A percentile compares a stretch with the other conserved stretches of the same genome.
phyloP scores from a whole-genome alignment of 83 land plant species.

The Isoetes engelmannii region DNA sequence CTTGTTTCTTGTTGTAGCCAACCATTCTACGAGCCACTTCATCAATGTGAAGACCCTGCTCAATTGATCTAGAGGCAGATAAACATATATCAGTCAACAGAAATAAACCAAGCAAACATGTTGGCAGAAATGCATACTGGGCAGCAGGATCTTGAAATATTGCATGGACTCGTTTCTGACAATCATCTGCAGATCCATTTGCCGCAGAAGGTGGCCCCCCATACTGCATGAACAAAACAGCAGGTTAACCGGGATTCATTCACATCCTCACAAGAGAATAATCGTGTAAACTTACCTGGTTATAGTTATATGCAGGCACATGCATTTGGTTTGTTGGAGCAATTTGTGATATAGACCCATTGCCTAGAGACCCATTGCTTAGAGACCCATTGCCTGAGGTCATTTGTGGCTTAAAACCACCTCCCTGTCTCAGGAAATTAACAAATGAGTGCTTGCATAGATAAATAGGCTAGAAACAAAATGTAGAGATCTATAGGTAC shows the following conservation, averaged over 20 bases:
- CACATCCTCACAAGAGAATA: not conserved
- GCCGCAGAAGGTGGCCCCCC: conserved; percentile 26
- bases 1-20: conserved; percentile 28
- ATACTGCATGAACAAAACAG: conserved; percentile 18
- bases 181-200: conserved; percentile 21
- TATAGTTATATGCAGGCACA: conserved; percentile 3
- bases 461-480: too few species aligned
- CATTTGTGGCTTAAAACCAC: not conserved
- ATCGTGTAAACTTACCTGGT: conserved; percentile 5
- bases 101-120: not conserved
- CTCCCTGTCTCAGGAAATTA: too few species aligned
- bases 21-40: conserved; percentile 29
- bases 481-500: conserved; percentile 10
- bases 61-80: conserved; percentile 23
- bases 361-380: not conserved
- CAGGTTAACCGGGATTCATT: not conserved
- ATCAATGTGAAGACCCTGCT: conserved; percentile 36
- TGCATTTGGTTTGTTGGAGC: not conserved
- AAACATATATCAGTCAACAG: not conserved
- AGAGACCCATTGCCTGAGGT: not conserved
- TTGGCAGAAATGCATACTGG: conserved; percentile 24
- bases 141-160: conserved; percentile 36
- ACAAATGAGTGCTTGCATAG: too few species aligned
- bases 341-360: not conserved
- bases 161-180: conserved; percentile 24